Conservation (phyloP, 805 yeast species). For the Candida lessepsii region DNA sequence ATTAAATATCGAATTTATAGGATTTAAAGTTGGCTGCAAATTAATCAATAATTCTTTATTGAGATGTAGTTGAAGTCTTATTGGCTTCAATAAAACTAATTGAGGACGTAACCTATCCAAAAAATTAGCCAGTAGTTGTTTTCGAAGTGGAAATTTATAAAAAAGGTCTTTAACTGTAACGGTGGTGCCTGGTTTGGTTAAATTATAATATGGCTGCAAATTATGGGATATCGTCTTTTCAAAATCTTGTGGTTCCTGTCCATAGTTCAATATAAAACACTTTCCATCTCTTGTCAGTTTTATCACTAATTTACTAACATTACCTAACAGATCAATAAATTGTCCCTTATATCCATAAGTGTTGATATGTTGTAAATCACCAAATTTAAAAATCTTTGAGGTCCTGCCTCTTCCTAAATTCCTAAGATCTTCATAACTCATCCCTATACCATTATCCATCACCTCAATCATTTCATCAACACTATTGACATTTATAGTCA, state of each 20-base stretch:
- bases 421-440: constrained; percentile 46
- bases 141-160: constrained; percentile 44
- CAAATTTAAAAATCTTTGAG: constrained; percentile 46
- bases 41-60: background rate
- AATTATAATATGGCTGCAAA: no score
- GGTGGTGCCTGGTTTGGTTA: constrained; percentile 34
- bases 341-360: constrained; percentile 76
- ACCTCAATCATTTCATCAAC: constrained; percentile 38
- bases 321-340: constrained; percentile 52
- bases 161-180: constrained; percentile 40
- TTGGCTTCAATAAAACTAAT: background rate
- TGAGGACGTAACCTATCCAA: background rate
- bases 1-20: constrained; percentile 2
- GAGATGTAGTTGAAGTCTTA: background rate
- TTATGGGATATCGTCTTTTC: no score
- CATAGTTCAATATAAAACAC: background rate
- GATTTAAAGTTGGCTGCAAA: background rate
- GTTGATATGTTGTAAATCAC: constrained; percentile 34
- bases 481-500: constrained; percentile 36
- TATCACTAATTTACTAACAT: background rate
- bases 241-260: no score
- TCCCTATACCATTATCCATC: constrained; percentile 73
- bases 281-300: background rate
- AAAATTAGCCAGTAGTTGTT: constrained; percentile 8
- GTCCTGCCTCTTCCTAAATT: constrained; percentile 52